These are phyloP conservation scores for Plasmodium gallinaceum DNA, from an alignment of 169 alveolate genomes.

Conservation along the genomic window DNA sequence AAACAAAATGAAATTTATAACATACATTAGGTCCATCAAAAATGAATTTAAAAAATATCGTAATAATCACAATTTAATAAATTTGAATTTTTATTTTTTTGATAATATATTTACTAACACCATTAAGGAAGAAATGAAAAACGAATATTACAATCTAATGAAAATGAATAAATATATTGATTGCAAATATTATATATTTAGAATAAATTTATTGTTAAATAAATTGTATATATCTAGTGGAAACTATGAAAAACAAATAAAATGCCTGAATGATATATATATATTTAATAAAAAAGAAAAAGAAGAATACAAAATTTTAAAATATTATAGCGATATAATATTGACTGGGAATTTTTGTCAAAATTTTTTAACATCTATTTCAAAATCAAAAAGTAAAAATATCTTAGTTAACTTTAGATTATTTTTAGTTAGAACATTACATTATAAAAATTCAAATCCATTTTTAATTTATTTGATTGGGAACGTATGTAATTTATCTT, in stretches of 20 bases:
- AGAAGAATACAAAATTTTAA: slow-evolving; percentile 56
- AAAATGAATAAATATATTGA: slow-evolving; percentile 33
- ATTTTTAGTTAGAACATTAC: slow-evolving; percentile 53
- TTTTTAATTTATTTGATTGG: slow-evolving; percentile 51
- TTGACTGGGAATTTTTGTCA: slow-evolving; percentile 64
- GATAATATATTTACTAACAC: slow-evolving; percentile 24
- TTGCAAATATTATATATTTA: slow-evolving; percentile 51
- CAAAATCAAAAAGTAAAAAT: slow-evolving; percentile 55
- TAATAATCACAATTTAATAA: not conserved
- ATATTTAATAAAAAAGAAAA: slow-evolving; percentile 60
- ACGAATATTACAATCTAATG: slow-evolving; percentile 20
- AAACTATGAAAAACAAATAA: slow-evolving; percentile 44
- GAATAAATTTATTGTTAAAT: slow-evolving; percentile 31
- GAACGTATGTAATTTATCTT: slow-evolving; percentile 48
- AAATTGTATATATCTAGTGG: slow-evolving; percentile 68
- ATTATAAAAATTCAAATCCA: slow-evolving; percentile 47
- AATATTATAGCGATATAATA: slow-evolving; percentile 54
- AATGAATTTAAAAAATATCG: slow-evolving; percentile 30
- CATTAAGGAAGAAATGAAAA: slow-evolving; percentile 47
- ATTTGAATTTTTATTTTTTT: slow-evolving; percentile 24
- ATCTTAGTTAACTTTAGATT: slow-evolving; percentile 50
- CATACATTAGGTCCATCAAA: slow-evolving; percentile 40
- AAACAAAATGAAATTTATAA: slow-evolving; percentile 24
- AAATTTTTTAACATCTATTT: slow-evolving; percentile 37
- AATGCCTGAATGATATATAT: slow-evolving; percentile 25